A percentile compares a stretch with the other conserved stretches of the same genome.
These are phyloP conservation scores for Venturia asperata DNA, from an alignment of 2,329 filamentous ascomycete species.

Conservation along the genomic window DNA sequence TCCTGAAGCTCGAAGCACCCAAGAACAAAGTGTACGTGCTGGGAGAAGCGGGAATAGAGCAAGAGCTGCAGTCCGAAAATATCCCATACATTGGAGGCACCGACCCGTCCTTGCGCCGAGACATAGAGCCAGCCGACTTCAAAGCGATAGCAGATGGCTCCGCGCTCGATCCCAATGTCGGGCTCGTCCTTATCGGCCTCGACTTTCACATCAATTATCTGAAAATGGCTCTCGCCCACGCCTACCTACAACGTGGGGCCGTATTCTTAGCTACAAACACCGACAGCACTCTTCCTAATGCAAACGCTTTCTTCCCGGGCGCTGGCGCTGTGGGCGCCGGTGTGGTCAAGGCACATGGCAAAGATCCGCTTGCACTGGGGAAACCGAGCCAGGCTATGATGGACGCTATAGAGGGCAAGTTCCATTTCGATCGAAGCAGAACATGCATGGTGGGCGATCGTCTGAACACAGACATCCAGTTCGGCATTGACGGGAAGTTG, in stretches of 20 bases:
- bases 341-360: constrained; percentile 55
- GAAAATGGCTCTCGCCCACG: constrained; percentile 76
- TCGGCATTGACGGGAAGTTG: constrained; percentile 82
- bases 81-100: constrained; percentile 80
- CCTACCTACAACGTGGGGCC: constrained; percentile 77
- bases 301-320: constrained; percentile 79
- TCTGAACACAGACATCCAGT: constrained; percentile 91
- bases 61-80: constrained; percentile 73
- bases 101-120: constrained; percentile 67
- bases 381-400: constrained; percentile 99
- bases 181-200: constrained; percentile 78
- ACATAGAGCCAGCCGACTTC: constrained; percentile 77
- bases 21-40: constrained; percentile 94
- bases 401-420: constrained; percentile 96
- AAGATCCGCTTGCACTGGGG: constrained; percentile 70
- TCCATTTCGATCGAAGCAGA: constrained; percentile 72
- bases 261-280: constrained; percentile 88
- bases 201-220: constrained; percentile 96
- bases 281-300: constrained; percentile 80
- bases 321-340: constrained; percentile 78
- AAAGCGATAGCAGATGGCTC: constrained; percentile 62
- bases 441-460: constrained; percentile 97
- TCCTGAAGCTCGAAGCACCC: constrained; percentile 67
- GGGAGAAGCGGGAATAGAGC: constrained; percentile 84
- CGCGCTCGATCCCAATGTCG: constrained; percentile 80